Evolutionary conservation across 257 asterid species (phyloP), one percentile per base, ranked within the genome.

Genomic region (Solanum tacnaense): DNA sequence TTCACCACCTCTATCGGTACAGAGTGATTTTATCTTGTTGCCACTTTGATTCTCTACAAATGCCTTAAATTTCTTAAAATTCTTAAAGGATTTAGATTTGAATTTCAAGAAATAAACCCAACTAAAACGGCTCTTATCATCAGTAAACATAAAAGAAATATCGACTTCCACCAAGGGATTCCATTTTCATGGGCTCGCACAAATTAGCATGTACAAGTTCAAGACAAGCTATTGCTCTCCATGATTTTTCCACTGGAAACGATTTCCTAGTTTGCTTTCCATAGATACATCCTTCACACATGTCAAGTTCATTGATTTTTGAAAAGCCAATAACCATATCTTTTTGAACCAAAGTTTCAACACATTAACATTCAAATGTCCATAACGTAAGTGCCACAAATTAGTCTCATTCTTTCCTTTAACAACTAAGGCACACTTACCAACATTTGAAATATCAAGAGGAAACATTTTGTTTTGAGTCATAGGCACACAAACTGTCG

Each of bases 1-100:
- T 52, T 91, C 88, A 60, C 89, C 86, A 5, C 89, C 88, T 32
- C 88, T 34, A 81, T 91, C 39, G 0, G 86, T 87, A 6, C 73
- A 0, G 25, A 85, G 38, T 25, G 10, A 20, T 23, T 87, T 89
- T 25, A 91, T 78, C 10, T 2, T 5, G 4, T 13, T 13, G 4
- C 81, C 72, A 71, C 68, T 84, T 87, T 52, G 89, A 3, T 87
- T 90, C 49, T 90, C 87, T 4, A 84, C 89, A 32, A 13, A 16
- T 16, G 41, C 78, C 25, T 86, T 90, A 21, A 87, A 91, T 13
- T 38, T 36, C 10, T 25, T 74, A 9, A 91, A 87, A 2, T 27
- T 62, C 6, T 58, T 81, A 70, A 90, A 86, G 1, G 83, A 9
- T 34, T 89, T 78, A 3, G 38, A 91, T 23, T 90, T 90, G 5